Evolutionary conservation across 148 eudicot species (phyloP).

Genomic region (Rhododendron simsii): DNA sequence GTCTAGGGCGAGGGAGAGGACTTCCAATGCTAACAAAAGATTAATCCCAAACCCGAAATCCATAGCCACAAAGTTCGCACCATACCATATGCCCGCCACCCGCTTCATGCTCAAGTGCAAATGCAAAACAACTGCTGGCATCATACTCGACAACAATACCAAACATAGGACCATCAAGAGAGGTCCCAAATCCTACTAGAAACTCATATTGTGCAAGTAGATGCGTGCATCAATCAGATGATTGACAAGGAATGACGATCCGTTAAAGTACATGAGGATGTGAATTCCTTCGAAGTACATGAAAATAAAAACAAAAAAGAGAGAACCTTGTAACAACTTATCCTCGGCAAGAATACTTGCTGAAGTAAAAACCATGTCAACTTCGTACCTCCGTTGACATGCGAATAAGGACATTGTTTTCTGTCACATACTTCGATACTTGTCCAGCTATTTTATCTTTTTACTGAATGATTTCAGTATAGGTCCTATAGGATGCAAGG

Average conservation of each 20-base stretch:
- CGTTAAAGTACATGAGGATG: not conserved
- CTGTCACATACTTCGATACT: not conserved
- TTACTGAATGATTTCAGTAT: not conserved
- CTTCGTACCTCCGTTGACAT: not conserved
- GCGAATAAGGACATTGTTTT: not conserved
- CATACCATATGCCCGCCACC: not conserved
- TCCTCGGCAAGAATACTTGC: not conserved
- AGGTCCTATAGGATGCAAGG: constrained; percentile 7
- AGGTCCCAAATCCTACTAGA: not conserved
- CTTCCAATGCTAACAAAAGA: not conserved
- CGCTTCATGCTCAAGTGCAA: not conserved
- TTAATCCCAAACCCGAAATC: not conserved
- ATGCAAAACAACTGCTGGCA: not conserved
- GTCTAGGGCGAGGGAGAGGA: not conserved
- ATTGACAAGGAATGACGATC: not conserved
- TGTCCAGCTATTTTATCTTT: not conserved
- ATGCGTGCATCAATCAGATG: not conserved
- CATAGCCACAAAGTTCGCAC: not conserved
- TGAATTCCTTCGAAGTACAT: not conserved
- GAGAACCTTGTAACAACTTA: not conserved
- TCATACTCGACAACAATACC: not conserved
- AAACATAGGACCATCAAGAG: not conserved
- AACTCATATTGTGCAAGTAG: not conserved
- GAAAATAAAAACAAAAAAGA: not conserved
- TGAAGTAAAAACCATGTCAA: not conserved